A percentile compares a stretch with the other conserved stretches of the same genome.
Evolutionary conservation across 2,329 filamentous ascomycete species (phyloP).

Genomic region (Ceratocystis diversiconidia): DNA sequence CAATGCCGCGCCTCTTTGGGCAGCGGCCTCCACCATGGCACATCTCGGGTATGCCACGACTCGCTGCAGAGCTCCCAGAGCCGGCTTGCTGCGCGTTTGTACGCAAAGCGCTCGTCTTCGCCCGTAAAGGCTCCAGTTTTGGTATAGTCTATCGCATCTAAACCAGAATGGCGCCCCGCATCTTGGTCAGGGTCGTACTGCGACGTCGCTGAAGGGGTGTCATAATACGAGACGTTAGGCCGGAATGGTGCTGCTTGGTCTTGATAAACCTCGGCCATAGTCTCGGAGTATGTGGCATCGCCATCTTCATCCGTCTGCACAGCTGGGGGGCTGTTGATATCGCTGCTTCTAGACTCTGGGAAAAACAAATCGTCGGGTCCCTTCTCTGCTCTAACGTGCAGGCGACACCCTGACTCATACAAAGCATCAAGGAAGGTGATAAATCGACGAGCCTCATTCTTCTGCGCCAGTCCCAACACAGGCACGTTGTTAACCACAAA

Average conservation of each 20-base stretch:
- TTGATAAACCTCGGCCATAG: conserved; percentile 55
- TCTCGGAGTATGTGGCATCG: conserved; percentile 32
- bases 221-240: conserved; percentile 59
- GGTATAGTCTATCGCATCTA: conserved; percentile 43
- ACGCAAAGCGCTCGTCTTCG: conserved; percentile 70
- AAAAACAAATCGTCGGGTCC: conserved; percentile 67
- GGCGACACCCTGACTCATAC: conserved; percentile 68
- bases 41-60: conserved; percentile 50
- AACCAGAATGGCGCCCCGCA: conserved; percentile 35
- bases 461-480: conserved; percentile 49
- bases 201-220: conserved; percentile 31
- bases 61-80: conserved; percentile 69
- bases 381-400: conserved; percentile 52
- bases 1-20: conserved; percentile 50
- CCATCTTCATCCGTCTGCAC: conserved; percentile 20
- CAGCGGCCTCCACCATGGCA: conserved; percentile 58
- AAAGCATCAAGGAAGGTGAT: conserved; percentile 69
- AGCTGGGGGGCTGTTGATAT: not conserved
- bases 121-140: conserved; percentile 57
- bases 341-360: conserved; percentile 35
- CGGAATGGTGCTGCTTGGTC: conserved; percentile 64
- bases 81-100: conserved; percentile 61
- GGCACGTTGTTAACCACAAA: conserved; percentile 60
- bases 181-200: conserved; percentile 44
- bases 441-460: conserved; percentile 68